Percentiles rank a stretch among this genome's conserved stretches.
phyloP scores from a whole-genome alignment of 108 stramenopile genomes.

The Pseudonitzschia pungens region DNA sequence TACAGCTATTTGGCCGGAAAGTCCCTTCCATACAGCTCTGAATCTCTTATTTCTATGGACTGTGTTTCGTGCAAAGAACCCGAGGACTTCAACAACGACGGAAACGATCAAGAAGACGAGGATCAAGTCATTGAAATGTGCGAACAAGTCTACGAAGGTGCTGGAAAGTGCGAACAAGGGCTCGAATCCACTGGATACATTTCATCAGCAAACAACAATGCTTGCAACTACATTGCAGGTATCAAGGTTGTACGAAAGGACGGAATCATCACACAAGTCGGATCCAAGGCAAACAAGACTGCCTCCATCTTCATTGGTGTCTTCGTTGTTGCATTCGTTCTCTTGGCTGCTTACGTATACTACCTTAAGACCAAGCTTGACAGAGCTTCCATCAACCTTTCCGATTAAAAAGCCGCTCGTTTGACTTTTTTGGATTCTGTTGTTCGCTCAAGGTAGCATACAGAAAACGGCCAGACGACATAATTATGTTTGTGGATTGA shows the following conservation, averaged over 20 bases:
- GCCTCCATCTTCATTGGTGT: constrained; percentile 78
- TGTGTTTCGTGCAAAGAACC: constrained; percentile 70
- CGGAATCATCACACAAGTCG: constrained; percentile 49
- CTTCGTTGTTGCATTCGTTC: constrained; percentile 76
- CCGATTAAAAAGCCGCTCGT: constrained; percentile 39
- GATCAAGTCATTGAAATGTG: constrained; percentile 66
- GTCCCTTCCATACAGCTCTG: constrained; percentile 54
- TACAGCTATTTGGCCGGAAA: constrained; percentile 48
- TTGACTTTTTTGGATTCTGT: not conserved
- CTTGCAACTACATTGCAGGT: constrained; percentile 83
- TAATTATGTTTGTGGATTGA: not conserved
- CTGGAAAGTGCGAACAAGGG: constrained; percentile 79
- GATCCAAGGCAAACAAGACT: constrained; percentile 55
- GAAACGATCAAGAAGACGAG: constrained; percentile 47
- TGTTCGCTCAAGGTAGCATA: not conserved
- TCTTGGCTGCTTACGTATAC: constrained; percentile 76
- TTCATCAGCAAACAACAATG: constrained; percentile 56
- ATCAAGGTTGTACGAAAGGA: constrained; percentile 75
- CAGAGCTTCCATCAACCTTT: constrained; percentile 79
- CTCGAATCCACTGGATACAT: constrained; percentile 38
- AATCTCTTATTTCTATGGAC: constrained; percentile 59
- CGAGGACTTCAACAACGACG: constrained; percentile 44
- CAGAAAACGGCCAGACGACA: not conserved
- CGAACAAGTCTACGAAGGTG: constrained; percentile 52
- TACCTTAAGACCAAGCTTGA: constrained; percentile 85